Evolutionary conservation across 2,329 filamentous ascomycete genomes (phyloP), one percentile per base, ranked within the genome.

Genomic region (Monosporascus sp.): DNA sequence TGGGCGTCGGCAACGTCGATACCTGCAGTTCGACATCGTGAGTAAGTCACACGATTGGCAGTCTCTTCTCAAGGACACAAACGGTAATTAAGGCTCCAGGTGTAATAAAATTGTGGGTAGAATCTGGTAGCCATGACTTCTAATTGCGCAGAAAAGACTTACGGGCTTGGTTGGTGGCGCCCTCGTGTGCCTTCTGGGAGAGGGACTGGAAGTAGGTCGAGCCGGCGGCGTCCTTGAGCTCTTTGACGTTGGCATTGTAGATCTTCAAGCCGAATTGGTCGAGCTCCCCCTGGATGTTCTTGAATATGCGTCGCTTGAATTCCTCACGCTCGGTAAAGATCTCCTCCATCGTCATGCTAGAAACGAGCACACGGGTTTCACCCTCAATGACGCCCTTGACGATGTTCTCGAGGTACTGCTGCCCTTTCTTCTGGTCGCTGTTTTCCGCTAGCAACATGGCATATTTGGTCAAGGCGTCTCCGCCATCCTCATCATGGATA

Each of bases 351-450:
- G 89, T 92, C 88, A 95, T 93, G 61, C 84, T 86, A 0, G 86
- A 89, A 43, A 95, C 88, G 51, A 95, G 84, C 6, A 90, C 87
- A 54, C 91, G 82, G 1, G 88, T 92, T 70, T 95, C 91, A 57
- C 91, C 91, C 69, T 95, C 89, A 61, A 95, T 94, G 68, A 95
- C 91, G 55, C 89, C 90, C 70, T 91, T 93, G 70, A 95, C 87
- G 57, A 95, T 95, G 61, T 88, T 88, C 65, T 88, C 87, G 17
- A 94, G 85, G 71, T 93, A 88, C 51, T 80, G 59, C 70, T 72
- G 68, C 31, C 68, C 60, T 38, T 67, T 68, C 40, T 65, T 74
- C 60, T 75, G 73, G 2, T 73, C 74, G 38, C 63, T 65, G 8
- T 73, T 75, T 55, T 86, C 87, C 5, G 89, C 88, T 5, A 95